Percentiles rank a stretch among this genome's conserved stretches.
Conservation (phyloP, 2,329 filamentous ascomycete genomes). For the Aspergillus alliaceus region DNA sequence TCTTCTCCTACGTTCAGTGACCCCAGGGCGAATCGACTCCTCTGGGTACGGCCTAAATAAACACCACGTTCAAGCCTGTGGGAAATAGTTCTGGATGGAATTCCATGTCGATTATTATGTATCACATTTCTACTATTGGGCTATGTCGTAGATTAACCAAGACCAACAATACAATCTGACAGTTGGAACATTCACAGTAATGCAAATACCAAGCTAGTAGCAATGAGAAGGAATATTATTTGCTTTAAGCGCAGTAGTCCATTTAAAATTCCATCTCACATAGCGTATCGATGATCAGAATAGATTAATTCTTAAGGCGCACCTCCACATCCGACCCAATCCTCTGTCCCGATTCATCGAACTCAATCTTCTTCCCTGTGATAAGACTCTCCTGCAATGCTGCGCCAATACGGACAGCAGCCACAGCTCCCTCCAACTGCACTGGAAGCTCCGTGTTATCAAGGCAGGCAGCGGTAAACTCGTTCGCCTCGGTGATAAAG, state of each 20-base stretch:
- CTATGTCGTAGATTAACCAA: too few relatives aligned
- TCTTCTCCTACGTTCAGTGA: too few relatives aligned
- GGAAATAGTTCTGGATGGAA: too few relatives aligned
- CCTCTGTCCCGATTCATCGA: constrained; percentile 55
- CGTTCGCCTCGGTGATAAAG: constrained; percentile 62
- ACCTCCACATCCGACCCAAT: constrained; percentile 31
- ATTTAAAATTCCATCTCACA: neutral
- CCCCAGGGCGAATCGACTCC: too few relatives aligned
- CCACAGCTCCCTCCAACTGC: constrained; percentile 58
- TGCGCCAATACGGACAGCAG: constrained; percentile 59
- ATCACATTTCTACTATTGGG: too few relatives aligned
- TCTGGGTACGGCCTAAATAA: too few relatives aligned
- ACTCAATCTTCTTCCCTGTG: constrained; percentile 55
- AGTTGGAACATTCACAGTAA: too few relatives aligned
- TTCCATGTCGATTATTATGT: too few relatives aligned
- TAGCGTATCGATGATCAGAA: neutral
- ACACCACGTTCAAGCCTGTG: too few relatives aligned
- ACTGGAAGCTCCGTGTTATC: constrained; percentile 59
- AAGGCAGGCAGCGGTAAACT: constrained; percentile 61
- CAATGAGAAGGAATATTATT: neutral
- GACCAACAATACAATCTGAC: too few relatives aligned
- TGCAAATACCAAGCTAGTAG: too few relatives aligned
- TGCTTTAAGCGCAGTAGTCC: neutral
- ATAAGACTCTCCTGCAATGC: constrained; percentile 57
- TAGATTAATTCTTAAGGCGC: neutral